Evolutionary conservation across 2,329 filamentous ascomycete genomes (phyloP), one percentile per base, ranked within the genome.

Genomic region (Phoma sp.): DNA sequence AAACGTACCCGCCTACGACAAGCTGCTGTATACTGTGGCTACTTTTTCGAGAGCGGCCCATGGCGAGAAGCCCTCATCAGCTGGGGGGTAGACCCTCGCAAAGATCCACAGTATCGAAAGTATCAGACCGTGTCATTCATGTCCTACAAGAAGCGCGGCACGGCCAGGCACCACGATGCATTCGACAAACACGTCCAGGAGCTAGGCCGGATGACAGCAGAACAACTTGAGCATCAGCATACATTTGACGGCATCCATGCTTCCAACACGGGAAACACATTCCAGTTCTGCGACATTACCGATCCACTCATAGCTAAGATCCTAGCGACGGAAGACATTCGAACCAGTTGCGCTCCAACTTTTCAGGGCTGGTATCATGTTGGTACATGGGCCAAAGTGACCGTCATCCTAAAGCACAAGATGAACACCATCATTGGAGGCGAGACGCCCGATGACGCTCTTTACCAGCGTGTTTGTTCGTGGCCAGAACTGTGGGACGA

Each of bases 261-360:
- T 50, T 85, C 86, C 15, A 84, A 85, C 1, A 92, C 96, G 68
- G 92, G 92, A 35, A 95, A 95, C 68, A 88, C 95, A 44, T 99
- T 92, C 89, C 95, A 98, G 79, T 84, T 96, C 24, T 96, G 92
- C 77, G 95, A 99, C 73, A 88, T 98, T 50, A 89, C 86, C 0
- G 94, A 98, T 67, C 90, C 92, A 0, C 70, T 93, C 1, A 80
- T 98, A 1, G 78, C 80, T 0, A 74, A 80, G 10, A 78, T 97
- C 3, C 81, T 96, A 35, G 82, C 87, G 19, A 84, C 85, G 0
- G 80, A 87, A 0, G 81, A 85, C 5, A 70, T 81, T 2, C 72
- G 76, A 31, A 61, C 61, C 4, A 76, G 77, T 3, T 80, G 78
- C 48, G 80, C 84, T 40, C 67, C 64, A 6, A 72, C 75, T 19